Conservation (phyloP, 2,329 filamentous ascomycete genomes). For the Xylaria sp. region DNA sequence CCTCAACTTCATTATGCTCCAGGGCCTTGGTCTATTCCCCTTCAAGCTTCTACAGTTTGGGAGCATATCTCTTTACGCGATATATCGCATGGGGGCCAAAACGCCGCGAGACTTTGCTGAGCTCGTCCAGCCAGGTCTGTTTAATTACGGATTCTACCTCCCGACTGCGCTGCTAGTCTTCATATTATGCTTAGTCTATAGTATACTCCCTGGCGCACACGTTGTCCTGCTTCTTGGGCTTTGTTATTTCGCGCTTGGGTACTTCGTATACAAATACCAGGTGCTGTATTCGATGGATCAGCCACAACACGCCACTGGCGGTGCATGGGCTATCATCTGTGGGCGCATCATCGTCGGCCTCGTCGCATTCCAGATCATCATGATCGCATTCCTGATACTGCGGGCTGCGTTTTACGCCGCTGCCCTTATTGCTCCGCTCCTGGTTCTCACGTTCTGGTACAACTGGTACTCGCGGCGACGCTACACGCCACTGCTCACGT, state of each 20-base stretch:
- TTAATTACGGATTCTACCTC: constrained; percentile 95
- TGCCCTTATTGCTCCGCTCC: constrained; percentile 72
- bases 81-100: constrained; percentile 75
- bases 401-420: constrained; percentile 74
- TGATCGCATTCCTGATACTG: constrained; percentile 82
- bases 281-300: constrained; percentile 98
- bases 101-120: constrained; percentile 90
- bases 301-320: constrained; percentile 88
- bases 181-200: constrained; percentile 95
- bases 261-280: constrained; percentile 96
- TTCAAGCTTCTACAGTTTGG: constrained; percentile 91
- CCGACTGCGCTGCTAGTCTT: constrained; percentile 91
- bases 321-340: constrained; percentile 96
- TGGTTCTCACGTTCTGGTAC: constrained; percentile 85
- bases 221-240: constrained; percentile 80
- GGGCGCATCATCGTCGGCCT: constrained; percentile 86
- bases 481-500: constrained; percentile 87
- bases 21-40: constrained; percentile 90
- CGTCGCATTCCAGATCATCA: constrained; percentile 86
- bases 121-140: constrained; percentile 78
- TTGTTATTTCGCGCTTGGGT: constrained; percentile 80
- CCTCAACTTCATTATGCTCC: constrained; percentile 89
- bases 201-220: constrained; percentile 78
- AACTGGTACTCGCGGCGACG: constrained; percentile 77
- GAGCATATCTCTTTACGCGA: constrained; percentile 79